Conservation (phyloP, 768 basidiomycete genomes). For the Tricholomella constricta region DNA sequence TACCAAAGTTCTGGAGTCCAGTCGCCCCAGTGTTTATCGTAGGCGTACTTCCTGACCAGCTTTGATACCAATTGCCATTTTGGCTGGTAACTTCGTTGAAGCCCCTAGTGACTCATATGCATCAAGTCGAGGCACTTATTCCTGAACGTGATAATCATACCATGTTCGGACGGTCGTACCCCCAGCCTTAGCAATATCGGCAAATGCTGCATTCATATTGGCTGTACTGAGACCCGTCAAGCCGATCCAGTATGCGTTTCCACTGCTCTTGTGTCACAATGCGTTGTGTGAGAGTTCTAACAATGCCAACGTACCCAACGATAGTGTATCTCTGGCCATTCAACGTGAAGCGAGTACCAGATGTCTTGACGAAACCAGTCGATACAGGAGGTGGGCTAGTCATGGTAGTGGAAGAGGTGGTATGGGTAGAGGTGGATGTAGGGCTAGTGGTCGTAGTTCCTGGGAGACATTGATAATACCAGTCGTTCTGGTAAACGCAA, state of each 20-base stretch:
- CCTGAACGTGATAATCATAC: constrained; percentile 23
- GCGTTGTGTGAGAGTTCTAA: background rate
- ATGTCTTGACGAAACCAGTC: constrained; percentile 43
- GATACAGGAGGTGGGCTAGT: constrained; percentile 21
- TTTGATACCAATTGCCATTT: constrained; percentile 52
- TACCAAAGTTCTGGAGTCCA: constrained; percentile 53
- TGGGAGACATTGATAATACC: constrained; percentile 48
- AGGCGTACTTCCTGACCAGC: constrained; percentile 48
- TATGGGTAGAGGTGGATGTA: constrained; percentile 11
- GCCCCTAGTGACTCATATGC: constrained; percentile 45
- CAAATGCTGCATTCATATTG: constrained; percentile 50
- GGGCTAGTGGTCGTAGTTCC: constrained; percentile 15
- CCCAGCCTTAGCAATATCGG: constrained; percentile 51
- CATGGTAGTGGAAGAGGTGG: constrained; percentile 19
- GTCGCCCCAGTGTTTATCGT: constrained; percentile 52
- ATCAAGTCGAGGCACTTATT: too few relatives aligned
- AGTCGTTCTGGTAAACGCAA: constrained; percentile 40
- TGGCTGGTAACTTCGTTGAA: constrained; percentile 57
- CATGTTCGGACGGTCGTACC: constrained; percentile 55
- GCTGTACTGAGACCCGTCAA: constrained; percentile 43
- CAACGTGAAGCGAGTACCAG: constrained; percentile 54
- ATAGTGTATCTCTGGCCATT: constrained; percentile 53
- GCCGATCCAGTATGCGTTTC: constrained; percentile 54
- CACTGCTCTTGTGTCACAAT: constrained; percentile 5
- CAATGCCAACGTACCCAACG: constrained; percentile 46